phyloP scores from a whole-genome alignment of 1,284 basidiomycete species.

The Fomitopsis palustris region DNA sequence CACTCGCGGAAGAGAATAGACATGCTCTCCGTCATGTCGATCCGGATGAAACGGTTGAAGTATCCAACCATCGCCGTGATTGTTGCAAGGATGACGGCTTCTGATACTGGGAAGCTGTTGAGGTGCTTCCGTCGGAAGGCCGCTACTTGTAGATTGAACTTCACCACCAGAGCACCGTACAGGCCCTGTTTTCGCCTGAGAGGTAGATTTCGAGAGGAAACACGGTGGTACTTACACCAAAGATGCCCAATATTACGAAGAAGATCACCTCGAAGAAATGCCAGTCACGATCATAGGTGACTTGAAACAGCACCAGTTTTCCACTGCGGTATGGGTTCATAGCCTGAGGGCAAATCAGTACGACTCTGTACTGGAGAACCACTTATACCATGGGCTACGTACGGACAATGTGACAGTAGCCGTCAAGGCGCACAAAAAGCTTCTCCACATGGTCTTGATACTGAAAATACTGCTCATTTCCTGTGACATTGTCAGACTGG shows the following conservation, averaged over 20 bases:
- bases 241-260: constrained; percentile 92
- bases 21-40: constrained; percentile 98
- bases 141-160: constrained; percentile 94
- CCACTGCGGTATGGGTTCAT: constrained; percentile 99
- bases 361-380: neutral
- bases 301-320: constrained; percentile 91
- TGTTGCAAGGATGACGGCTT: constrained; percentile 85
- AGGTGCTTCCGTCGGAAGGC: constrained; percentile 92
- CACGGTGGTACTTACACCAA: constrained; percentile 65
- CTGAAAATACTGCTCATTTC: constrained; percentile 98
- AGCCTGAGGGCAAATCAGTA: constrained; percentile 14
- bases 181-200: constrained; percentile 61
- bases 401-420: constrained; percentile 97
- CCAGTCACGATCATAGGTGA: constrained; percentile 97
- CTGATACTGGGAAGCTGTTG: constrained; percentile 79
- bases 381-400: constrained; percentile 28
- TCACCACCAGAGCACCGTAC: constrained; percentile 96
- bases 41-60: constrained; percentile 91
- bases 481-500: constrained; percentile 35
- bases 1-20: constrained; percentile 97
- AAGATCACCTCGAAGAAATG: constrained; percentile 99
- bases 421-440: constrained; percentile 95
- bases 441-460: constrained; percentile 97
- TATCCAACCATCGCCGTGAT: constrained; percentile 92
- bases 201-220: neutral